Percentiles rank a stretch among this genome's conserved stretches.
Evolutionary conservation across 108 stramenopile species (phyloP).

Genomic region (Cyclostephanos tholiformis): DNA sequence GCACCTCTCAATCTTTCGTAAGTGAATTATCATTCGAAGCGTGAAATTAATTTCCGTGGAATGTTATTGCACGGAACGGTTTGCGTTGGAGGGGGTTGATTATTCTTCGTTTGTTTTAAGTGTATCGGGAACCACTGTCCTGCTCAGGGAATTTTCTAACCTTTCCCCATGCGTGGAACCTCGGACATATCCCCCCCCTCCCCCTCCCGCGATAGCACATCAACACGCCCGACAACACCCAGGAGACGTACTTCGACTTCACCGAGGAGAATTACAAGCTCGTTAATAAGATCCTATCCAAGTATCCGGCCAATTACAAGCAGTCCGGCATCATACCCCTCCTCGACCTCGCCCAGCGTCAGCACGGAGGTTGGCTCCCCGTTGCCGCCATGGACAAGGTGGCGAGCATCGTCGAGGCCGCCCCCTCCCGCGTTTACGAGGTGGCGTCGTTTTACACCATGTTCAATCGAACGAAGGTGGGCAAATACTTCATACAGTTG

Average conservation of each 20-base stretch:
- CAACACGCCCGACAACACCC: slow-evolving; percentile 92
- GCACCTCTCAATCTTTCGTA: slow-evolving; percentile 47
- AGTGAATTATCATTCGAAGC: slow-evolving; percentile 2
- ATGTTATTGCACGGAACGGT: too few species aligned
- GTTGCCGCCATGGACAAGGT: slow-evolving; percentile 99
- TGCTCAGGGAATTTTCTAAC: too few species aligned
- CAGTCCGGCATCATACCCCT: slow-evolving; percentile 95
- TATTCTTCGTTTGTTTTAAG: too few species aligned
- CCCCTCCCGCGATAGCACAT: slow-evolving; percentile 75
- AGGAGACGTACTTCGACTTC: slow-evolving; percentile 92
- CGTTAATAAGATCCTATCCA: slow-evolving; percentile 85
- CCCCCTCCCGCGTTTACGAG: slow-evolving; percentile 95
- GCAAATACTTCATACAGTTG: slow-evolving; percentile 99
- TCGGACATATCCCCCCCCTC: too few species aligned
- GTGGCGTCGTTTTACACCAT: slow-evolving; percentile 99
- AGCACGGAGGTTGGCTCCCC: slow-evolving; percentile 98
- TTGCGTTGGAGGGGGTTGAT: too few species aligned
- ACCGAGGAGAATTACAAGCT: slow-evolving; percentile 94
- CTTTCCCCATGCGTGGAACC: too few species aligned
- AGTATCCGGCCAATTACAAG: slow-evolving; percentile 99
- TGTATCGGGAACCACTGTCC: too few species aligned
- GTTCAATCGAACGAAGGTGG: slow-evolving; percentile 99
- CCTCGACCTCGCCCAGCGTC: slow-evolving; percentile 96
- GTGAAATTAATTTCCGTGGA: neutral
- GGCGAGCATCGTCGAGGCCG: slow-evolving; percentile 89